These are phyloP conservation scores for Dothideomycetidae sp. DNA, from an alignment of 2,329 filamentous ascomycete genomes.

Conservation along the genomic window DNA sequence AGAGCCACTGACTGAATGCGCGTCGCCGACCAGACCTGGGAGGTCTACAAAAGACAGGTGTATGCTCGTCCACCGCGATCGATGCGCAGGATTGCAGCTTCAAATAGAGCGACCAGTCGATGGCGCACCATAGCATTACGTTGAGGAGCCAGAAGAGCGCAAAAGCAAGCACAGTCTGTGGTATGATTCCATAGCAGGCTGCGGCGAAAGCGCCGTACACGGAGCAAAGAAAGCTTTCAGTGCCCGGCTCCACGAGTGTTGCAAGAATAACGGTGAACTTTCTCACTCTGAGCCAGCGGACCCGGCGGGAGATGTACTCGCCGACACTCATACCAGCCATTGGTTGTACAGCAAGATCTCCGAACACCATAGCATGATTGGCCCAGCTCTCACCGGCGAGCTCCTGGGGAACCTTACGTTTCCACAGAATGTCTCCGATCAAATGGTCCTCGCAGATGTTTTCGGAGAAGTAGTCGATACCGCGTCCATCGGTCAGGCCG, in stretches of 20 bases:
- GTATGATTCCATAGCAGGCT: slow-evolving; percentile 55
- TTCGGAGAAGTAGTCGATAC: slow-evolving; percentile 83
- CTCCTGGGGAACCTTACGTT: slow-evolving; percentile 37
- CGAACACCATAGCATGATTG: slow-evolving; percentile 73
- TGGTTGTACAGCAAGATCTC: slow-evolving; percentile 81
- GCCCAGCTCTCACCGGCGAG: slow-evolving; percentile 35
- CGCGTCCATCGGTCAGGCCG: slow-evolving; percentile 48
- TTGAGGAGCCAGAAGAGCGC: slow-evolving; percentile 49
- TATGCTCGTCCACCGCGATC: slow-evolving; percentile 55
- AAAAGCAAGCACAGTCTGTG: slow-evolving; percentile 55
- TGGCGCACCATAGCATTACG: slow-evolving; percentile 54
- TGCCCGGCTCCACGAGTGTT: slow-evolving; percentile 82
- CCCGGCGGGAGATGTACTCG: slow-evolving; percentile 66
- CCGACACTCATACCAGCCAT: slow-evolving; percentile 64
- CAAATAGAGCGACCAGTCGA: slow-evolving; percentile 61
- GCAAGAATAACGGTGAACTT: slow-evolving; percentile 88
- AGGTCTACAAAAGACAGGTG: slow-evolving; percentile 55
- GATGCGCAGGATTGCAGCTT: slow-evolving; percentile 60
- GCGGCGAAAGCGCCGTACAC: slow-evolving; percentile 65
- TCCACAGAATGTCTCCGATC: slow-evolving; percentile 86
- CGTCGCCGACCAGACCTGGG: slow-evolving; percentile 36
- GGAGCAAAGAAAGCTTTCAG: slow-evolving; percentile 76
- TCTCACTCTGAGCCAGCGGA: slow-evolving; percentile 80
- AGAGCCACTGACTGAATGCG: slow-evolving; percentile 55
- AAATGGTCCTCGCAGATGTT: slow-evolving; percentile 98